phyloP scores from a whole-genome alignment of 768 basidiomycete genomes.

The Terana coerulea region DNA sequence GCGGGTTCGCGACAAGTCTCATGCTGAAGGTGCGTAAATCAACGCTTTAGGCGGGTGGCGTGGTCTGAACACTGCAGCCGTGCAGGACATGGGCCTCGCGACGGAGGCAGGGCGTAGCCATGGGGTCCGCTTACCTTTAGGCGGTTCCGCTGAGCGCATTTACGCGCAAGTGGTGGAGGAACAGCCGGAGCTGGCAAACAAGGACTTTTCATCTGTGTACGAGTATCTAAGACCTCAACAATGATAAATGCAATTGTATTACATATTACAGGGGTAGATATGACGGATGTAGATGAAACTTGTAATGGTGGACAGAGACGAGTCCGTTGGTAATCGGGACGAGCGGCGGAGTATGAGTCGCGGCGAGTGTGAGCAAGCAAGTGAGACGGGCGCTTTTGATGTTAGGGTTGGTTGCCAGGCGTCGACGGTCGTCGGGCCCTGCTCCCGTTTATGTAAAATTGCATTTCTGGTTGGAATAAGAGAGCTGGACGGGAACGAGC shows the following conservation, averaged over 20 bases:
- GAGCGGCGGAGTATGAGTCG: no score
- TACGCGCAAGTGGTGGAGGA: conserved; percentile 54
- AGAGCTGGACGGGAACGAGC: no score
- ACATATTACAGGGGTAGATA: neutral
- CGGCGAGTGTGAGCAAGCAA: no score
- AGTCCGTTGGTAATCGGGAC: no score
- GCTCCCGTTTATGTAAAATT: no score
- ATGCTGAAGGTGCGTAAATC: conserved; percentile 69
- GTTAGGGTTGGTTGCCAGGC: no score
- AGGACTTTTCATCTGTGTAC: conserved; percentile 85
- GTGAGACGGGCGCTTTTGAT: no score
- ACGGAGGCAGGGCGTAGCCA: conserved; percentile 51
- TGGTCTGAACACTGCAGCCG: neutral
- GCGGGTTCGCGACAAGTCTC: conserved; percentile 78
- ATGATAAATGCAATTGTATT: conserved; percentile 4
- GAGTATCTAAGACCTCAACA: conserved; percentile 43
- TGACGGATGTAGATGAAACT: neutral
- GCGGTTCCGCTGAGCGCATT: conserved; percentile 53
- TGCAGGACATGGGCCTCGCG: conserved; percentile 83
- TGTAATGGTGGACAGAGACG: neutral
- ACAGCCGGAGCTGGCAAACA: conserved; percentile 56
- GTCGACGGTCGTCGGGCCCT: no score
- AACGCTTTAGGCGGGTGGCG: neutral
- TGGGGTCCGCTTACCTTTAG: conserved; percentile 58
- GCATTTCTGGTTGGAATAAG: no score